Evolutionary conservation across 257 asterid genomes (phyloP).

Genomic region (Henckelia pumila): DNA sequence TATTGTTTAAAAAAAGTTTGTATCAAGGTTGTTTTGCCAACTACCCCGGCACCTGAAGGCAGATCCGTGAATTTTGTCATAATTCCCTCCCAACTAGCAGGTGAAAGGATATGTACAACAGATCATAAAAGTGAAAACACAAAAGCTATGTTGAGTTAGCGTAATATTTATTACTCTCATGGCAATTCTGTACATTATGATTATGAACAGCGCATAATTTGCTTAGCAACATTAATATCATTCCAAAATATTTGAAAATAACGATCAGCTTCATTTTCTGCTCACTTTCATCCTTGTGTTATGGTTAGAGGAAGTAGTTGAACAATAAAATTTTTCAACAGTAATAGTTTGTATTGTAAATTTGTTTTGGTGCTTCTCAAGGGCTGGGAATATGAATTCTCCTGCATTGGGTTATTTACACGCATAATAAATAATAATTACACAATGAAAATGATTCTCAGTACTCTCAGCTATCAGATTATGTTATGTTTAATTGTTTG

Average conservation of each 20-base stretch:
- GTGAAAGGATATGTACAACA: neutral
- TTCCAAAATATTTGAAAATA: too few species aligned
- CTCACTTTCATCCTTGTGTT: neutral
- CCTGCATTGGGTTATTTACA: slow-evolving; percentile 10
- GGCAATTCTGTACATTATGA: neutral
- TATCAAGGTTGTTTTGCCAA: too few species aligned
- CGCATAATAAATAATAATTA: neutral
- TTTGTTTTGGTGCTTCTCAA: neutral
- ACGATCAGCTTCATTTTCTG: neutral
- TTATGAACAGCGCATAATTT: neutral
- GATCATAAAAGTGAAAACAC: neutral
- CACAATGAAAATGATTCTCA: slow-evolving; percentile 1
- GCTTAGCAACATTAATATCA: too few species aligned
- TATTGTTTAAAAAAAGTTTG: too few species aligned
- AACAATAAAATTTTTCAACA: slow-evolving; percentile 4
- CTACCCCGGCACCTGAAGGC: neutral
- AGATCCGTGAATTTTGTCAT: neutral
- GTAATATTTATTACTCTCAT: neutral
- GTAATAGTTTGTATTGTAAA: neutral
- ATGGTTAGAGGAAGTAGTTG: slow-evolving; percentile 13
- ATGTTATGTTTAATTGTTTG: slow-evolving; percentile 5
- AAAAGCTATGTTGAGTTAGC: neutral
- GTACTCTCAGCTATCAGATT: neutral
- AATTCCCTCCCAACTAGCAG: neutral
- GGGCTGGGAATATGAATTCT: neutral